Percentiles rank a stretch among this genome's conserved stretches.
These are phyloP conservation scores for Waltergamsia citrina DNA, from an alignment of 2,329 filamentous ascomycete species.

Conservation along the genomic window DNA sequence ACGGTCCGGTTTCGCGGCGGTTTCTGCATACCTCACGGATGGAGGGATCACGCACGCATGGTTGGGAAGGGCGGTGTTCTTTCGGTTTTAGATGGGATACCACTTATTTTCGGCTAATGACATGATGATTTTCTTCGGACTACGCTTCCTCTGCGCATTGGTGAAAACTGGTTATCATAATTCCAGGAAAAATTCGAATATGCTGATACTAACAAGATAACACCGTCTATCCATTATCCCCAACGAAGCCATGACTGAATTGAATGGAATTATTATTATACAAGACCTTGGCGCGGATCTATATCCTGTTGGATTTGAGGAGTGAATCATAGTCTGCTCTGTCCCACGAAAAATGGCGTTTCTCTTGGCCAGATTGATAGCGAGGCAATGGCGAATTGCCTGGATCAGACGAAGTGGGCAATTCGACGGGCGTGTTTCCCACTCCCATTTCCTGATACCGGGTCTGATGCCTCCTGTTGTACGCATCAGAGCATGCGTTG, in stretches of 20 bases:
- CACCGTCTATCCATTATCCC: background rate
- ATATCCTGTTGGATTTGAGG: slow-evolving; percentile 7
- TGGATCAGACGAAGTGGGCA: slow-evolving; percentile 20
- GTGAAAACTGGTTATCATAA: too few relatives aligned
- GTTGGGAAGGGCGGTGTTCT: slow-evolving; percentile 16
- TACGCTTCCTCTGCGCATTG: background rate
- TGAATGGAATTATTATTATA: background rate
- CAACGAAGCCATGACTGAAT: background rate
- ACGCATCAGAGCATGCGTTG: too few relatives aligned
- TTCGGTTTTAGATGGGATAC: slow-evolving; percentile 7
- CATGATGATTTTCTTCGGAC: slow-evolving; percentile 13
- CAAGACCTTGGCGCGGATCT: background rate
- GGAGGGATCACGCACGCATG: slow-evolving; percentile 19
- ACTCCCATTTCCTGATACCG: background rate
- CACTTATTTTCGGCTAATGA: slow-evolving; percentile 14
- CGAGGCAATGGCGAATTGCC: slow-evolving; percentile 22
- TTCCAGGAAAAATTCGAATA: background rate
- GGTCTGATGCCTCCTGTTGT: too few relatives aligned
- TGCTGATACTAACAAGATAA: background rate
- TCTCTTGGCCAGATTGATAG: slow-evolving; percentile 12
- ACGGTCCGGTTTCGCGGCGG: slow-evolving; percentile 15
- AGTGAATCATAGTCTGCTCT: slow-evolving; percentile 17
- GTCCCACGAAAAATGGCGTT: slow-evolving; percentile 19
- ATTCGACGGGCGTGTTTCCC: slow-evolving; percentile 16
- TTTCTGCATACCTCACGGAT: slow-evolving; percentile 15